Evolutionary conservation across 2,329 filamentous ascomycete species (phyloP).

Genomic region (Colletotrichum phormii): DNA sequence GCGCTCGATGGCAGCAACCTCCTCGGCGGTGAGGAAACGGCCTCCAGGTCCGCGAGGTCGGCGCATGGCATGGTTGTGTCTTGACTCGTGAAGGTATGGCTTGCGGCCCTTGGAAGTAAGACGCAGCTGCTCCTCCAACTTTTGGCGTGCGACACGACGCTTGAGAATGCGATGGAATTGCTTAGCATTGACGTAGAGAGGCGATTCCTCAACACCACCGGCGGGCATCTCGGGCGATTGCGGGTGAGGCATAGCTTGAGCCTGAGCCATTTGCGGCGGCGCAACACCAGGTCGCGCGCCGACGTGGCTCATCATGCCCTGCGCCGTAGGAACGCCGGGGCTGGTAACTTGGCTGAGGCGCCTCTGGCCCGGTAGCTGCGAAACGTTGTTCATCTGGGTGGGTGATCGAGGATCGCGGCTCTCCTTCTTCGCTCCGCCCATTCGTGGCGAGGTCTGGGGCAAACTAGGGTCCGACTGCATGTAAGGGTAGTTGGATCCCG

Average conservation of each 20-base stretch:
- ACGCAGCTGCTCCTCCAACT: constrained; percentile 90
- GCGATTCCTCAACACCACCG: constrained; percentile 84
- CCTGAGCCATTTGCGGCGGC: constrained; percentile 70
- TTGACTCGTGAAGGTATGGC: constrained; percentile 95
- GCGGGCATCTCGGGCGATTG: constrained; percentile 85
- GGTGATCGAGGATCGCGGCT: constrained; percentile 80
- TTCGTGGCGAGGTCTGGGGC: constrained; percentile 80
- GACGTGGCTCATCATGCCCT: constrained; percentile 80
- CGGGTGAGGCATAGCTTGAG: constrained; percentile 74
- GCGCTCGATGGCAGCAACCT: constrained; percentile 90
- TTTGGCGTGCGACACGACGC: constrained; percentile 90
- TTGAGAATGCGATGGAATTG: constrained; percentile 98
- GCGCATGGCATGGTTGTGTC: constrained; percentile 98
- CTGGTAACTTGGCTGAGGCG: constrained; percentile 84
- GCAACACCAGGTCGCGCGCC: constrained; percentile 61
- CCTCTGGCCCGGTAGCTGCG: constrained; percentile 68
- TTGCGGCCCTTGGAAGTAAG: constrained; percentile 96
- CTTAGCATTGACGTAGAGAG: constrained; percentile 97
- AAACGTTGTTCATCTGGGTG: constrained; percentile 73
- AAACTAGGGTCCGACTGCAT: constrained; percentile 77
- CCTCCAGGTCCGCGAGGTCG: constrained; percentile 93
- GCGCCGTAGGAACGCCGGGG: constrained; percentile 78
- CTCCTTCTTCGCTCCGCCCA: constrained; percentile 80
- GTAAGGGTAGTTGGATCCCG: constrained; percentile 81
- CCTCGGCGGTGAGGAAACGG: constrained; percentile 94